Conservation (phyloP, 306 rosid genomes). For the Neltuma alba region DNA sequence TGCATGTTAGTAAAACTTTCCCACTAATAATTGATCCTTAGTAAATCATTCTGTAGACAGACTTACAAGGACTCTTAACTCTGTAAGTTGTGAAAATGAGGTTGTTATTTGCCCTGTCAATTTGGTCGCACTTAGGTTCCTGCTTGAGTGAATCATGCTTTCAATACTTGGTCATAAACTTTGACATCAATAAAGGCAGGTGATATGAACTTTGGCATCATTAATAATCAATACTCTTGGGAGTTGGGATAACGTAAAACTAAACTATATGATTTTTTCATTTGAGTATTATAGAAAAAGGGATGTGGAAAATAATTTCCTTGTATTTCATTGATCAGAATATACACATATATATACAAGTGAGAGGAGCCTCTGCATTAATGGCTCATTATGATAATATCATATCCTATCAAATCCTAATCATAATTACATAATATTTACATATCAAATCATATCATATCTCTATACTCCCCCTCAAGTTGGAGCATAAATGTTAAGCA, state of each 20-base stretch:
- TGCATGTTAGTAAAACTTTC: too few species aligned
- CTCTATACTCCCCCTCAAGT: too few species aligned
- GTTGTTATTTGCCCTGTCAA: background rate
- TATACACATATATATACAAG: too few species aligned
- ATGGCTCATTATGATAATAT: too few species aligned
- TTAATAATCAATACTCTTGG: background rate
- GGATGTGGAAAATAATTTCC: too few species aligned
- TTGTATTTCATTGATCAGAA: too few species aligned
- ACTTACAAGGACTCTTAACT: slow-evolving; percentile 22
- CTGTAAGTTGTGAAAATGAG: slow-evolving; percentile 7
- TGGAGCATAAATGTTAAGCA: too few species aligned
- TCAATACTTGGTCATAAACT: background rate
- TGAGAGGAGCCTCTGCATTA: too few species aligned
- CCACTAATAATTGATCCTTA: background rate
- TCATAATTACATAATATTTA: too few species aligned
- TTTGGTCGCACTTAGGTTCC: slow-evolving; percentile 15
- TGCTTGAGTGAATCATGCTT: background rate
- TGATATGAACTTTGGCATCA: background rate
- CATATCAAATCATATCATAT: too few species aligned
- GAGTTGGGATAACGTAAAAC: background rate
- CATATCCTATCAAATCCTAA: too few species aligned
- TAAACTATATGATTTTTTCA: background rate
- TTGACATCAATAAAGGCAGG: background rate
- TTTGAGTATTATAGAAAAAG: too few species aligned
- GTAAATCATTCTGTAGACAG: background rate